Percentiles rank a stretch among this genome's conserved stretches.
These are phyloP conservation scores for Saccharomycopsis capsularis DNA, from an alignment of 805 yeast species.

Conservation along the genomic window DNA sequence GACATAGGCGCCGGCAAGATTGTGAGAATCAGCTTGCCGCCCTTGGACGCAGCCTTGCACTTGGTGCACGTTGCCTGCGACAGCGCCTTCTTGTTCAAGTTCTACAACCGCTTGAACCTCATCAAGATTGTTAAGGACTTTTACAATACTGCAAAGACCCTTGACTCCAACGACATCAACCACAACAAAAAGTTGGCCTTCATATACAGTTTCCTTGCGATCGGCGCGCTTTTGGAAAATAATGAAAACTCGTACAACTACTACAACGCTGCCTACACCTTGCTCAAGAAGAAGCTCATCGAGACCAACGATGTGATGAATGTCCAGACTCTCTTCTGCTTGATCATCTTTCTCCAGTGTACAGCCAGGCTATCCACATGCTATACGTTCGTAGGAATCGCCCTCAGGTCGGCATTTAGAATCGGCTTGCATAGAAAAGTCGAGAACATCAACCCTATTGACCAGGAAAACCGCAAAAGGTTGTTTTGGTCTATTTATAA, in stretches of 20 bases:
- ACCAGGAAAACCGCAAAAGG: slow-evolving; percentile 75
- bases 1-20: slow-evolving; percentile 1
- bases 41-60: slow-evolving; percentile 63
- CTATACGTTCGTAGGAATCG: slow-evolving; percentile 85
- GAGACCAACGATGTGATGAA: slow-evolving; percentile 21
- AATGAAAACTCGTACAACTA: slow-evolving; percentile 20
- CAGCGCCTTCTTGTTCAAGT: slow-evolving; percentile 76
- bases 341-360: slow-evolving; percentile 79
- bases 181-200: slow-evolving; percentile 57
- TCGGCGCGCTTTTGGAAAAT: slow-evolving; percentile 63
- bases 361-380: slow-evolving; percentile 83
- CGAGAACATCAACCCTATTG: slow-evolving; percentile 61
- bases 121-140: slow-evolving; percentile 15
- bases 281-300: slow-evolving; percentile 17
- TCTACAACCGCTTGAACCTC: slow-evolving; percentile 57
- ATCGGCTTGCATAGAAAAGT: slow-evolving; percentile 79
- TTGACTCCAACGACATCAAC: slow-evolving; percentile 1
- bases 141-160: slow-evolving; percentile 3
- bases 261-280: slow-evolving; percentile 19
- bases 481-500: slow-evolving; percentile 86
- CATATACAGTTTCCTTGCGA: slow-evolving; percentile 80
- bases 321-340: slow-evolving; percentile 61
- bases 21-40: slow-evolving; percentile 63
- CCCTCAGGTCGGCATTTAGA: slow-evolving; percentile 70
- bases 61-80: slow-evolving; percentile 76